These are phyloP conservation scores for Aspergillus sp. DNA, from an alignment of 2,329 filamentous ascomycete species.

Conservation along the genomic window DNA sequence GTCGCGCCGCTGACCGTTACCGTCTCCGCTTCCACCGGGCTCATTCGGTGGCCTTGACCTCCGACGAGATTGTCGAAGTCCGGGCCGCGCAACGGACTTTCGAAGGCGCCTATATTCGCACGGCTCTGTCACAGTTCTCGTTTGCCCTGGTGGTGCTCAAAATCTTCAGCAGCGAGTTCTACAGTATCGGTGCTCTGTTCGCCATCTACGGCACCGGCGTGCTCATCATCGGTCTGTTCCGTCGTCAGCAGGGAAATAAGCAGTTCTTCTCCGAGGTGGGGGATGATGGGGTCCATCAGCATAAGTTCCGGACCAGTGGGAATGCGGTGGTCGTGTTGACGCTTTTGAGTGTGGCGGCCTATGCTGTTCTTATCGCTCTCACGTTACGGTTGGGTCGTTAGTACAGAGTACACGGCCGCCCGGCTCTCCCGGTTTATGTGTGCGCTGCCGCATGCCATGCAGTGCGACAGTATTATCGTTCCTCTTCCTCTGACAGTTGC, in stretches of 20 bases:
- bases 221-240: conserved; percentile 71
- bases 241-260: conserved; percentile 81
- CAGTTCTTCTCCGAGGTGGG: conserved; percentile 68
- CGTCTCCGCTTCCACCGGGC: conserved; percentile 76
- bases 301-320: conserved; percentile 57
- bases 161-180: conserved; percentile 95
- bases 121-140: conserved; percentile 86
- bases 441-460: conserved; percentile 8
- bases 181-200: conserved; percentile 91
- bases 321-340: conserved; percentile 58
- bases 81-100: conserved; percentile 93
- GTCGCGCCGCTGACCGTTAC: conserved; percentile 64
- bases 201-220: conserved; percentile 84
- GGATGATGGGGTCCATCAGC: conserved; percentile 52
- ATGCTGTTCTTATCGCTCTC: conserved; percentile 51
- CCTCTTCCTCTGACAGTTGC: no score
- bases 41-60: conserved; percentile 70
- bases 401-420: conserved; percentile 7
- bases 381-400: conserved; percentile 43
- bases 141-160: conserved; percentile 91
- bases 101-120: conserved; percentile 93
- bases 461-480: no score
- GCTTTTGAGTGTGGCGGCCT: conserved; percentile 54
- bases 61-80: conserved; percentile 83
- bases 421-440: conserved; percentile 17